phyloP scores from a whole-genome alignment of 441 rosid genomes.

The Gossypium schwendimanii region DNA sequence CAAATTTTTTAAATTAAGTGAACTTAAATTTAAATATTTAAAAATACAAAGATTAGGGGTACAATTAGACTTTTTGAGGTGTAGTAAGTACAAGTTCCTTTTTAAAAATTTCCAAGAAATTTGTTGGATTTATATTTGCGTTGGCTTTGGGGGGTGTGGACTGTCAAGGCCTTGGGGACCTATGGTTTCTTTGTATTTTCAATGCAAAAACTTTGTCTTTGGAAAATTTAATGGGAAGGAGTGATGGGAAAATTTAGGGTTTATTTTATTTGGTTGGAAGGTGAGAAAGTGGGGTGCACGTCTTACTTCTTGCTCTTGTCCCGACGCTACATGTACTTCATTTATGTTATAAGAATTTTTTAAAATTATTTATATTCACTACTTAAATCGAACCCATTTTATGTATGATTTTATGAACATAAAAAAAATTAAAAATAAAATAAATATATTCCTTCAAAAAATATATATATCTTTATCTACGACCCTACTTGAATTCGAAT shows the following conservation, averaged over 20 bases:
- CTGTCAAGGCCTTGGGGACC: slow-evolving; percentile 21
- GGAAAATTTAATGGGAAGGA: not conserved
- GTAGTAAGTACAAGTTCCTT: not conserved
- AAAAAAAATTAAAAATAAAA: not conserved
- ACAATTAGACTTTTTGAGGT: not conserved
- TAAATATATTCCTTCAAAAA: not conserved
- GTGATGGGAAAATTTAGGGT: slow-evolving; percentile 42
- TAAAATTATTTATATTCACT: not conserved
- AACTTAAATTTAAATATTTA: not conserved
- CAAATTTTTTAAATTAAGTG: not conserved
- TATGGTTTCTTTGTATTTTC: slow-evolving; percentile 18
- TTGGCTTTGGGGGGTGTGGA: slow-evolving; percentile 16
- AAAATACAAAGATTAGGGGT: not conserved
- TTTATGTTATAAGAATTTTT: not conserved
- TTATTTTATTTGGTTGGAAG: slow-evolving; percentile 4
- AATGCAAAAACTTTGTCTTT: not conserved
- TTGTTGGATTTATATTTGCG: slow-evolving; percentile 4
- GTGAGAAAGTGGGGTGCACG: slow-evolving; percentile 54
- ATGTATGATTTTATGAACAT: not conserved
- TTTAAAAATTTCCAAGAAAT: not conserved
- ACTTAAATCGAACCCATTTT: not conserved
- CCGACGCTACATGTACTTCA: slow-evolving; percentile 14
- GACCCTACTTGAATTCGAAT: no score
- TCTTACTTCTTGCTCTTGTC: slow-evolving; percentile 25
- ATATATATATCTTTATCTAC: not conserved